These are phyloP conservation scores for Juglanconis sp. DNA, from an alignment of 2,329 filamentous ascomycete genomes.

Conservation along the genomic window DNA sequence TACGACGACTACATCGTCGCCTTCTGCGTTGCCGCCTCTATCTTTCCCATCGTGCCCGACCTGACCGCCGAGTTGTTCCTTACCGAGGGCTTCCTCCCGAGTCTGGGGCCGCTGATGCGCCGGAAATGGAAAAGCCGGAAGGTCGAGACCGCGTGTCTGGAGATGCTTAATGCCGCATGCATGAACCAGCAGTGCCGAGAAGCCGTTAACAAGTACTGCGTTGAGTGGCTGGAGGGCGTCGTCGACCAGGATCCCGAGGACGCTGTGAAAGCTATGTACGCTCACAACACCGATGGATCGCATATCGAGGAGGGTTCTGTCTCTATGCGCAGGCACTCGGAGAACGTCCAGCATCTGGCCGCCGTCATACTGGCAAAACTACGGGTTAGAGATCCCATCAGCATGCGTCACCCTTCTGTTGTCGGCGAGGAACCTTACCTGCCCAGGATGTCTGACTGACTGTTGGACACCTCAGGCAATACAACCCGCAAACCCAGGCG, in stretches of 20 bases:
- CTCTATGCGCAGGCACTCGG: slow-evolving; percentile 58
- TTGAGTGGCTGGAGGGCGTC: slow-evolving; percentile 82
- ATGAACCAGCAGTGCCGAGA: slow-evolving; percentile 80
- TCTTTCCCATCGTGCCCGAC: slow-evolving; percentile 82
- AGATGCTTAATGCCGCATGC: slow-evolving; percentile 88
- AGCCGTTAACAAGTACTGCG: slow-evolving; percentile 79
- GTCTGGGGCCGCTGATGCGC: slow-evolving; percentile 72
- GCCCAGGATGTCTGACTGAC: slow-evolving; percentile 46
- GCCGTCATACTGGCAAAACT: slow-evolving; percentile 75
- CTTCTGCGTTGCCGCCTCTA: slow-evolving; percentile 84
- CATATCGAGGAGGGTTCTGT: slow-evolving; percentile 59
- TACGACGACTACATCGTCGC: slow-evolving; percentile 88
- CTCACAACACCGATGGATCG: slow-evolving; percentile 48
- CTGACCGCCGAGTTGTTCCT: slow-evolving; percentile 78
- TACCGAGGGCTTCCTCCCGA: slow-evolving; percentile 79
- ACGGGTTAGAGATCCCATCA: slow-evolving; percentile 43
- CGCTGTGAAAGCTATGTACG: slow-evolving; percentile 45
- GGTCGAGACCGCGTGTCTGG: slow-evolving; percentile 81
- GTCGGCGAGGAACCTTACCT: slow-evolving; percentile 14
- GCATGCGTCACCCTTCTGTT: slow-evolving; percentile 22
- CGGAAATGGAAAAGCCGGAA: slow-evolving; percentile 80
- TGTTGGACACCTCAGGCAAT: slow-evolving; percentile 48
- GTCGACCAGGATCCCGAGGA: slow-evolving; percentile 68
- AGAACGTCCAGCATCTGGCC: slow-evolving; percentile 61
- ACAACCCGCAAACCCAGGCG: slow-evolving; percentile 39